Conservation (phyloP, 2,329 filamentous ascomycete genomes). For the Ceratocystis variospora region DNA sequence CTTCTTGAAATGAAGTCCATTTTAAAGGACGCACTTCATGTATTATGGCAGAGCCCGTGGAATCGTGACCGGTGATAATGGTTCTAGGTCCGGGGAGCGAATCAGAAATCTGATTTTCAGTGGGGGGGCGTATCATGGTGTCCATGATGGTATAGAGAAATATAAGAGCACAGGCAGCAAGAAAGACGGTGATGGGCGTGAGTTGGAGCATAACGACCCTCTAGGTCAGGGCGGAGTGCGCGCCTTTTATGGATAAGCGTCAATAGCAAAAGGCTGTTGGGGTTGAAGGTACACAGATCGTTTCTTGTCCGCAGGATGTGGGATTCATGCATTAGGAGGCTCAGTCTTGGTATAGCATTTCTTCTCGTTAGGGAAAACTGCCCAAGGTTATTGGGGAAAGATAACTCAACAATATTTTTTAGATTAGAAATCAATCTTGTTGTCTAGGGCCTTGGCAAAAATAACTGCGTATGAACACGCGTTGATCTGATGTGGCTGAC, state of each 20-base stretch:
- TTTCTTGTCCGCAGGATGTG: neutral
- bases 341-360: neutral
- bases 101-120: conserved; percentile 13
- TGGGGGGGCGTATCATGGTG: conserved; percentile 13
- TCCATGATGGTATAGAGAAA: conserved; percentile 6
- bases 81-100: conserved; percentile 16
- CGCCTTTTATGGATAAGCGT: conserved; percentile 5
- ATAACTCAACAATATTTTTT: no score
- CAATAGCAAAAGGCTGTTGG: neutral
- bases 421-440: no score
- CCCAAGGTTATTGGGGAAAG: neutral
- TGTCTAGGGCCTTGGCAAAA: neutral
- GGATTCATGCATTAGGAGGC: conserved; percentile 2
- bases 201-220: neutral
- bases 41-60: conserved; percentile 19
- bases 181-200: neutral
- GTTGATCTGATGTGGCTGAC: neutral
- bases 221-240: neutral
- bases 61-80: conserved; percentile 18
- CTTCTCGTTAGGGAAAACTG: neutral
- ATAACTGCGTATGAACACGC: neutral
- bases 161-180: conserved; percentile 6
- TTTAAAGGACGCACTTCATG: conserved; percentile 20
- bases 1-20: conserved; percentile 24
- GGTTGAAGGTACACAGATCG: neutral